phyloP scores from a whole-genome alignment of 345 rosid genomes.

The Trapa incisa region DNA sequence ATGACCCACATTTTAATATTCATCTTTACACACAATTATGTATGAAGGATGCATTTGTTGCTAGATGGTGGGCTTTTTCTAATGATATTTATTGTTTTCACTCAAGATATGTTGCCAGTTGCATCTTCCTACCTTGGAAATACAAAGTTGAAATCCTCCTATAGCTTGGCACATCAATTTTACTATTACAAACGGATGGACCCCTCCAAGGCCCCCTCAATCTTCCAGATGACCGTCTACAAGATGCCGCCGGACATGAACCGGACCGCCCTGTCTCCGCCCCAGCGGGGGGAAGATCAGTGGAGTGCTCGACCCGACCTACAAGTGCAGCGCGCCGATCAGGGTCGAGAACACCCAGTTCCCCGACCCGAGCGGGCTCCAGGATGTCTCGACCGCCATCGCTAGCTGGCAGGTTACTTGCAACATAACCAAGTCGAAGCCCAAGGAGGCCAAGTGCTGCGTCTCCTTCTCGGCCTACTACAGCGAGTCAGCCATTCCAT shows the following conservation, averaged over 20 bases:
- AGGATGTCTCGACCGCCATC: slow-evolving; percentile 29
- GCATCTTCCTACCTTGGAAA: no score
- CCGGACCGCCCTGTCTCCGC: slow-evolving; percentile 62
- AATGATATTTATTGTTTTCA: no score
- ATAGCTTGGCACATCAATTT: no score
- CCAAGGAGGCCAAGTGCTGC: slow-evolving; percentile 48
- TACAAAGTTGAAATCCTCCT: no score
- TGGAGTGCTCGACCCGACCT: slow-evolving; percentile 49
- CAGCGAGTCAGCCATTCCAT: slow-evolving; percentile 64
- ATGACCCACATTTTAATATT: not conserved
- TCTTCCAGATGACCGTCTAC: slow-evolving; percentile 66
- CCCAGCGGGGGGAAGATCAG: slow-evolving; percentile 57
- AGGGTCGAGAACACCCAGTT: slow-evolving; percentile 61
- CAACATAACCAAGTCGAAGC: slow-evolving; percentile 64
- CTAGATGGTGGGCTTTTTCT: no score
- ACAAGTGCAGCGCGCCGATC: slow-evolving; percentile 67
- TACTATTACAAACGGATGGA: slow-evolving; percentile 22
- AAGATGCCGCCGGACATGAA: slow-evolving; percentile 65
- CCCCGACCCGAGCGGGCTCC: slow-evolving; percentile 62
- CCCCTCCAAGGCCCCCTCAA: slow-evolving; percentile 33
- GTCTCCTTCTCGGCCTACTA: slow-evolving; percentile 94
- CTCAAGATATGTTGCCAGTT: no score
- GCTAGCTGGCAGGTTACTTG: slow-evolving; percentile 78
- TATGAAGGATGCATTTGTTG: no score
- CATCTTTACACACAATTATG: not conserved